Base-by-base conservation (phyloP, 257 asterid species). In the Gentiana macrophylla region DNA sequence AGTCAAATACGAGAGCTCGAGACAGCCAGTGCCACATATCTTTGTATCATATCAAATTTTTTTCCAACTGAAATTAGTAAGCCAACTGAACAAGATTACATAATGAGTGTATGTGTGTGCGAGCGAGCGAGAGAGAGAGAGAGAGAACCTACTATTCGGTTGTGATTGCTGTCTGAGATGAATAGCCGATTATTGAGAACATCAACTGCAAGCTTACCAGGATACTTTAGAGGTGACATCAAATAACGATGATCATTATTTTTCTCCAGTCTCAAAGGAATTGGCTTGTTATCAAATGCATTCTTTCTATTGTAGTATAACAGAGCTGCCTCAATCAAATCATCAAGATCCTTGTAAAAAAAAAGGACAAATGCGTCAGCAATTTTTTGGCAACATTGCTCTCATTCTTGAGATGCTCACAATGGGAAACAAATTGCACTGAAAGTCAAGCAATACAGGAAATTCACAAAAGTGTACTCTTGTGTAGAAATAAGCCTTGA, bases 101-200 rank as follows among this genome's bases (percentile, higher is more conserved):
- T 41, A 41, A 41, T 5, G 53, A 37, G 41, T 5, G 0, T 15
- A 15, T 15, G 37, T 34, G 38, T 15, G 0, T 13, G 24, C 32
- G 46, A 3, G 55, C 50, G 43, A 12, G n/a, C 13, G 32, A 41
- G 66, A 62, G n/a, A n/a, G 52, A 48, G 58, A 75, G 61, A 59
- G 70, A 66, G 61, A n/a, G 72, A 60, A 64, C 94, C 69, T 71
- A 91, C 98, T 44, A 91, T 77, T 69, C 98, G 87, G 74, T 84
- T 91, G 77, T 91, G 96, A 71, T 83, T 91, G 90, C 98, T 91
- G 77, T 91, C 98, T 65, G 98, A 91, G 71, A 91, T 83, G 91
- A 91, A 91, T 48, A 91, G 82, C 62, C 94, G 79, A 75, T 79
- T 72, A 80, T 91, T 91, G 72, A 79, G 81, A 61, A 75, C 67